Base-by-base conservation (phyloP, 306 rosid species). In the Vicia sativa region DNA sequence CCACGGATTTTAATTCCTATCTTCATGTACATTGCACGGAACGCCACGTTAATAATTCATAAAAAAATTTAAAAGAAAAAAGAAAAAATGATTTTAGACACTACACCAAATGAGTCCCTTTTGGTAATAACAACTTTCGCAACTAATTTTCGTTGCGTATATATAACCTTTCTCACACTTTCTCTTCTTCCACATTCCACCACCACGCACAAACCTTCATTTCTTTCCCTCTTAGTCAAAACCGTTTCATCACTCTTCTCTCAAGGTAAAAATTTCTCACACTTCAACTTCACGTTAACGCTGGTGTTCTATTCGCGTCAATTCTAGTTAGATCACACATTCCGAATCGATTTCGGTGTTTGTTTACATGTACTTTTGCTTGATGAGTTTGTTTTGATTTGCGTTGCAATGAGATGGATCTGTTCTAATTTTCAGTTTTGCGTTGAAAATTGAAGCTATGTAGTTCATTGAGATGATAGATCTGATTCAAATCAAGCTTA, bases 141-240 rank as follows among this genome's bases (percentile, higher is more conserved):
- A 39, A 58, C 71, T n/a, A 68, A 75, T 79, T 76, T 57, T 68
- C 67, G 72, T 74, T 83, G 80, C 58, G 81, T 87, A 85, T 87
- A 81, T 80, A 86, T 78, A 13, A 53, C 52, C 67, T 54, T 50
- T 63, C 55, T 67, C 73, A 19, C 43, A 10, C 77, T 59, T 67
- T 59, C 81, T 52, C 14, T 65, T 23, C 54, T 41, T 65, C 13
- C 39, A 38, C 42, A 19, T 23, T 41, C 7, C 69, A 26, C 1
- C 1, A 18, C 21, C 54, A 21, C 23, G n/a, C 23, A 48, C 5
- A 11, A 66, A 56, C 2, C 63, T n/a, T 26, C 12, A 31, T 34
- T 18, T 67, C 28, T 4, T 13, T 18, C 45, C 49, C 28, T 55
- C 76, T 52, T 31, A 65, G 72, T 72, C 75, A 61, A 38, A 56